phyloP scores from a whole-genome alignment of 1,284 basidiomycete species.

The Heliocybe sulcata region DNA sequence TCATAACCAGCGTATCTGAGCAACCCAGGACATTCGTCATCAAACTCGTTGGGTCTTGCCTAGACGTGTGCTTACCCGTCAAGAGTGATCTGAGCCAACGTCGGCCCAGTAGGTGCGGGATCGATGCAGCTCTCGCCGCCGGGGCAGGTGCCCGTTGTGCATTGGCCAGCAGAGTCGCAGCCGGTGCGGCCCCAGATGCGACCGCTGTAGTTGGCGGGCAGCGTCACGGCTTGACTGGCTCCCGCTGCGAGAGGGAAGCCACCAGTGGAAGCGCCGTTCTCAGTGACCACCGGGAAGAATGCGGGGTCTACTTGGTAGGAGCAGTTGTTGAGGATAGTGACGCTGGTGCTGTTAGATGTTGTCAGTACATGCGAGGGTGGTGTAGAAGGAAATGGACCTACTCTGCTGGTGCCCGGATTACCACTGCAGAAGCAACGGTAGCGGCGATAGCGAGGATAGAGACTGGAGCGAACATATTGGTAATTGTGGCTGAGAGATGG shows the following conservation, averaged over 20 bases:
- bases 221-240: neutral
- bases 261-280: neutral
- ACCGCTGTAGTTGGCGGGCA: constrained; percentile 1
- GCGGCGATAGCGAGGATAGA: neutral
- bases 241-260: constrained; percentile 3
- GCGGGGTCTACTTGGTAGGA: neutral
- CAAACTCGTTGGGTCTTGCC: neutral
- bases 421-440: constrained; percentile 17
- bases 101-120: constrained; percentile 3
- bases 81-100: constrained; percentile 4
- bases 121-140: constrained; percentile 3
- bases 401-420: neutral
- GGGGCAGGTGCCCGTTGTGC: constrained; percentile 2
- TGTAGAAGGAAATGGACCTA: neutral
- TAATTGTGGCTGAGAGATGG: neutral
- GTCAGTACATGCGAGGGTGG: neutral
- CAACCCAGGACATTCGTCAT: neutral
- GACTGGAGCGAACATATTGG: neutral
- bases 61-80: neutral
- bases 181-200: constrained; percentile 8
- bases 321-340: constrained; percentile 4
- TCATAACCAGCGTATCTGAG: neutral
- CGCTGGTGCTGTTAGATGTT: neutral
- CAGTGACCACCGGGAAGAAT: neutral
- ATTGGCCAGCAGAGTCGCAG: constrained; percentile 4